These are phyloP conservation scores for Fusarium chuoi DNA, from an alignment of 2,329 filamentous ascomycete species.

Conservation along the genomic window DNA sequence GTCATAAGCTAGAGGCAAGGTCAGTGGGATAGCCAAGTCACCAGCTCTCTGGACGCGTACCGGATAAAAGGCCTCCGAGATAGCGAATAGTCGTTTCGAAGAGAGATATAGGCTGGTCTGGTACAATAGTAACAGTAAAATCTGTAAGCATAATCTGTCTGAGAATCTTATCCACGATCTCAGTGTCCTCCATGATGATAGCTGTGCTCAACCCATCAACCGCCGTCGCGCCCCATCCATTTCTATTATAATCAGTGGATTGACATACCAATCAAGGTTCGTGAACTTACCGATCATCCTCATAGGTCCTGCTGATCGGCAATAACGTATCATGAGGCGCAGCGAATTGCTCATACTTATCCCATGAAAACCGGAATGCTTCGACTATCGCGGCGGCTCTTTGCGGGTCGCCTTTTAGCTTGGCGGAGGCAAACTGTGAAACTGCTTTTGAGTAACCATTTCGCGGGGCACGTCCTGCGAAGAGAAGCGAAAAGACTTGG, in stretches of 20 bases:
- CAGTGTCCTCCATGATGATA: slow-evolving; percentile 30
- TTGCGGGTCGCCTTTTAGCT: background rate
- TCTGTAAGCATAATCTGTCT: slow-evolving; percentile 27
- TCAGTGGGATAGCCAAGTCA: background rate
- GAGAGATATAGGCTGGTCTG: slow-evolving; percentile 14
- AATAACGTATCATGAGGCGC: slow-evolving; percentile 31
- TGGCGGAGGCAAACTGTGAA: background rate
- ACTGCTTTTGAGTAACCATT: background rate
- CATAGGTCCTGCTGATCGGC: slow-evolving; percentile 13
- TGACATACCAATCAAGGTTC: fast-evolving
- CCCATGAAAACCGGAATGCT: slow-evolving; percentile 33
- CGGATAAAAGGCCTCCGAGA: slow-evolving; percentile 30
- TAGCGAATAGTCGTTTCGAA: slow-evolving; percentile 37
- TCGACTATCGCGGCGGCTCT: slow-evolving; percentile 20
- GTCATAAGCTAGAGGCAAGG: slow-evolving; percentile 16
- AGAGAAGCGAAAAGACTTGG: background rate
- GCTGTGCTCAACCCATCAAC: slow-evolving; percentile 35
- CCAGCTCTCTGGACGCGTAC: background rate
- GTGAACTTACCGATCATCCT: slow-evolving; percentile 26
- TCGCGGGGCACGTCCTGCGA: background rate
- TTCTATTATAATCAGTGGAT: background rate
- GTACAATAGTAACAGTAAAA: slow-evolving; percentile 14
- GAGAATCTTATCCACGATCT: slow-evolving; percentile 29
- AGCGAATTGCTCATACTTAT: slow-evolving; percentile 31
- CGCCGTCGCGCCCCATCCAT: slow-evolving; percentile 37